These are phyloP conservation scores for Striga hermonthica DNA, from an alignment of 305 asterid genomes.

Conservation along the genomic window DNA sequence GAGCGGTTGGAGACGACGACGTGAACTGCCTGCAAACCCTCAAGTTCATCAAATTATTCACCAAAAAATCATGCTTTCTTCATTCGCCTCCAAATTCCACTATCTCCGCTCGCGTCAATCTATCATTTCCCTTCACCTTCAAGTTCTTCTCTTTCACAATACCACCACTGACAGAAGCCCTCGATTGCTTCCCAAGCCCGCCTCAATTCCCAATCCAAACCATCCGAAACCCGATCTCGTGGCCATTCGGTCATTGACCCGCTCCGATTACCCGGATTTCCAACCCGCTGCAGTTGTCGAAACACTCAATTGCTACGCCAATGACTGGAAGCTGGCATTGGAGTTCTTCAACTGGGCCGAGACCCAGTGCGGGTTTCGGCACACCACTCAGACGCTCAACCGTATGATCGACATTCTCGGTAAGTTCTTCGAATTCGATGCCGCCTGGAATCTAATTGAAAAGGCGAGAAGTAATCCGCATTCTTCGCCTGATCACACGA, in stretches of 20 bases:
- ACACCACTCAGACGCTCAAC: conserved; percentile 66
- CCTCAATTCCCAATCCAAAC: conserved; percentile 28
- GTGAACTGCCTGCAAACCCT: not conserved
- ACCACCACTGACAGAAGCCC: conserved; percentile 30
- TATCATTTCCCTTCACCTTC: conserved; percentile 38
- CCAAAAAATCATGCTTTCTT: conserved; percentile 39
- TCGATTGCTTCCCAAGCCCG: conserved; percentile 28
- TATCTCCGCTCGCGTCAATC: conserved; percentile 34
- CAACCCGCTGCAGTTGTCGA: conserved; percentile 44
- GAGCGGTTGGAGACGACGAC: not conserved
- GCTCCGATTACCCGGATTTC: conserved; percentile 30
- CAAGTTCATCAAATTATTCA: not conserved
- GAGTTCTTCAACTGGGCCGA: conserved; percentile 92
- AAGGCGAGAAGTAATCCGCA: conserved; percentile 41
- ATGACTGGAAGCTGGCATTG: conserved; percentile 81
- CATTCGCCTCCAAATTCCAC: conserved; percentile 34
- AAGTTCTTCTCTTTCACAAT: conserved; percentile 37
- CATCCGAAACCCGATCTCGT: conserved; percentile 23
- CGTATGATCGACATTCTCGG: conserved; percentile 66
- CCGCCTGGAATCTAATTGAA: conserved; percentile 57
- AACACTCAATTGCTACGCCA: conserved; percentile 62
- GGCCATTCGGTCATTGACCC: conserved; percentile 26
- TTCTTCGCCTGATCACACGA: conserved; percentile 62
- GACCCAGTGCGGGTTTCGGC: conserved; percentile 47
- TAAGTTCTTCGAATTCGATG: conserved; percentile 75